Evolutionary conservation across 352 stramenopile species (phyloP).

Genomic region (Globisporangium takayamanum): DNA sequence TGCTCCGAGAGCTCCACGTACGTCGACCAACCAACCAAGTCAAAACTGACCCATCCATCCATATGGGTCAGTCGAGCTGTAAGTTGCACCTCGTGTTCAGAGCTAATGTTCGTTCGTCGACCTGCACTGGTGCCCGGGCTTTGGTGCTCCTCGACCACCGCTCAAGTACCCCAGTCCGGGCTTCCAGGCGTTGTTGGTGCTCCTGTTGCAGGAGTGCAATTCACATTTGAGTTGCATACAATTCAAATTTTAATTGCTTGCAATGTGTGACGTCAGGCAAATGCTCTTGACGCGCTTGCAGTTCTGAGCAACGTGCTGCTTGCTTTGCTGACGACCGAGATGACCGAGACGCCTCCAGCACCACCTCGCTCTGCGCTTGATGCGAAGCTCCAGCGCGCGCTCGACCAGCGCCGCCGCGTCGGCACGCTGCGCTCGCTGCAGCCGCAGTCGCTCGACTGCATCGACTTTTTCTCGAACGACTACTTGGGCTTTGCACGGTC

Average conservation of each 20-base stretch:
- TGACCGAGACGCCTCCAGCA: neutral
- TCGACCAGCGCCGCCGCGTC: slow-evolving; percentile 19
- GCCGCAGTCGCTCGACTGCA: slow-evolving; percentile 18
- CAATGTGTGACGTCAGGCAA: neutral
- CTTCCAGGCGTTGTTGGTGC: no score
- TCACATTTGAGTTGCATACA: neutral
- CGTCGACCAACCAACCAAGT: neutral
- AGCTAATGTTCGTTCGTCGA: slow-evolving; percentile 1
- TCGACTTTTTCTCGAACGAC: slow-evolving; percentile 98
- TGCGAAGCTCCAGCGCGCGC: slow-evolving; percentile 16
- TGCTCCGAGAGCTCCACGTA: no score
- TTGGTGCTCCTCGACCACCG: neutral
- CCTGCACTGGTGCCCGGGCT: neutral
- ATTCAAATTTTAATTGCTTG: neutral
- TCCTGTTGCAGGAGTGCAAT: no score
- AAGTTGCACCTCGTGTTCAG: neutral
- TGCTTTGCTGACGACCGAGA: no score
- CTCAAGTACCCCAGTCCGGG: no score
- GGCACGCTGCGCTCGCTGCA: slow-evolving; percentile 54
- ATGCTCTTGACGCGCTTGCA: no score
- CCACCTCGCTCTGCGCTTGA: slow-evolving; percentile 10
- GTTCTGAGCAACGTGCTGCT: no score
- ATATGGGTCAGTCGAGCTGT: neutral
- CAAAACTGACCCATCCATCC: neutral
- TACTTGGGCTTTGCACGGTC: slow-evolving; percentile 93